Percentiles rank a stretch among this genome's conserved stretches.
phyloP scores from a whole-genome alignment of 148 eudicot species.

The Silene conica region DNA sequence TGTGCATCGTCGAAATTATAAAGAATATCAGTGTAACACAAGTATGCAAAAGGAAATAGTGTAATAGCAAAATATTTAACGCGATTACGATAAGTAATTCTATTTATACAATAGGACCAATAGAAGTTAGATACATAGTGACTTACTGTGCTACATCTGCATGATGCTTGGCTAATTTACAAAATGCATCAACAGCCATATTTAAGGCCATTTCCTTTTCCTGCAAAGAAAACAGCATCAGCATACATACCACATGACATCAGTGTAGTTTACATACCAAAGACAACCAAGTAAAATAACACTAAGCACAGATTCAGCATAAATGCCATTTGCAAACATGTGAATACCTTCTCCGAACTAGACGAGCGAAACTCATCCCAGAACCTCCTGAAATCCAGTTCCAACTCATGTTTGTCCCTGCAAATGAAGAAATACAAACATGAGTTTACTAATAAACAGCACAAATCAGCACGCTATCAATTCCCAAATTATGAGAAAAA shows the following conservation, averaged over 20 bases:
- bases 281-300: neutral
- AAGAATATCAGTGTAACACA: neutral
- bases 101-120: neutral
- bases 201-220: conserved; percentile 98
- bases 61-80: neutral
- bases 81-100: neutral
- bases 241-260: conserved; percentile 5
- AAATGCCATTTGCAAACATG: conserved; percentile 1
- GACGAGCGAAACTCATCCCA: conserved; percentile 99
- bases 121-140: conserved; percentile 46
- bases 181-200: conserved; percentile 90
- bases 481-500: neutral
- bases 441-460: neutral
- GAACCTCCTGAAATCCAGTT: conserved; percentile 89
- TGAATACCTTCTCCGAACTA: conserved; percentile 80
- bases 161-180: conserved; percentile 96
- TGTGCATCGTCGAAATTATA: neutral
- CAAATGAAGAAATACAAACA: conserved; percentile 10
- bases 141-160: conserved; percentile 82
- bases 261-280: neutral
- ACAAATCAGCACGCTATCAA: neutral
- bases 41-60: neutral
- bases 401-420: conserved; percentile 90
- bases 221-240: conserved; percentile 46
- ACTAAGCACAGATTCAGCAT: conserved; percentile 3